phyloP scores from a whole-genome alignment of 768 basidiomycete genomes.

The Mrakia gelida region DNA sequence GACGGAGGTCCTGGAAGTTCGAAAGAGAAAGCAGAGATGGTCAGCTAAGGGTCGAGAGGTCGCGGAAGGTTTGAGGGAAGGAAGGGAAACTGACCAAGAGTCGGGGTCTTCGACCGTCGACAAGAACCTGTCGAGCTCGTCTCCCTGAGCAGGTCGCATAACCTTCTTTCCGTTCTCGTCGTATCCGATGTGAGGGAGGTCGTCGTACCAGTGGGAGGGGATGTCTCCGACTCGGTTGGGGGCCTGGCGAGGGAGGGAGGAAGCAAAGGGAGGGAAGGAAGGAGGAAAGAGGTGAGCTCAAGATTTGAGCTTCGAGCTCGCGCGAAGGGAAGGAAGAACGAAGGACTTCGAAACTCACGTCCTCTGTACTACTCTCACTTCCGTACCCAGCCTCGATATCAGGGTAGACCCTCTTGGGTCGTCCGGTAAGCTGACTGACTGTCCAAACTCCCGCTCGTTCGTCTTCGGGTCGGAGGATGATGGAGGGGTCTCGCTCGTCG shows the following conservation, averaged over 20 bases:
- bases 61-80: background rate
- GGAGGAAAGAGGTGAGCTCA: background rate
- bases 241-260: conserved; percentile 51
- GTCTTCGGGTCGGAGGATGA: conserved; percentile 30
- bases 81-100: conserved; percentile 60
- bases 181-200: conserved; percentile 98
- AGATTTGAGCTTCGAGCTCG: conserved; percentile 9
- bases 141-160: conserved; percentile 86
- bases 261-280: background rate
- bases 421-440: conserved; percentile 40
- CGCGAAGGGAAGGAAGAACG: background rate
- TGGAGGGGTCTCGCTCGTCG: conserved; percentile 36
- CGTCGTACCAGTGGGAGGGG: conserved; percentile 99
- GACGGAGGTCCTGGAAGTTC: conserved; percentile 68
- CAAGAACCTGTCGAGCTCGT: conserved; percentile 95
- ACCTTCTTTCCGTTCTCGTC: conserved; percentile 91
- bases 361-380: conserved; percentile 46
- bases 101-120: conserved; percentile 85
- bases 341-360: conserved; percentile 38
- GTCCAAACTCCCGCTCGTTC: conserved; percentile 38
- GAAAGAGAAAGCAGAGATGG: background rate
- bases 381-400: conserved; percentile 47
- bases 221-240: conserved; percentile 94
- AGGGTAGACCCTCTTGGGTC: conserved; percentile 44
- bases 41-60: background rate